A percentile compares a stretch with the other conserved stretches of the same genome.
Evolutionary conservation across 768 basidiomycete genomes (phyloP).

Genomic region (Trametes maxima): DNA sequence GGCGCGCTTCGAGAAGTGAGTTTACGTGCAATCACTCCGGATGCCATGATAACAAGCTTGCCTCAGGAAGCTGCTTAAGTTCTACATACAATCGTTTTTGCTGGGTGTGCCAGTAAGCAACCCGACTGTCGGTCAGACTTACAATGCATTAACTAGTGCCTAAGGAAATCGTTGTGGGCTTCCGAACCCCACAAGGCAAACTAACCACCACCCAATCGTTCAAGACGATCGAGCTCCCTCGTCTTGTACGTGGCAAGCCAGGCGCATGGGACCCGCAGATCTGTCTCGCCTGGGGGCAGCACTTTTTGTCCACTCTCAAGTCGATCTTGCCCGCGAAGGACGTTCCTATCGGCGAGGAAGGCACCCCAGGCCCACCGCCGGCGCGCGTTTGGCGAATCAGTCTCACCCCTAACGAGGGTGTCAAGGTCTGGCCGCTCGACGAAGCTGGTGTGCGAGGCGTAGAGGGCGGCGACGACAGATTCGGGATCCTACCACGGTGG

Average conservation of each 20-base stretch:
- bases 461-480: conserved; percentile 64
- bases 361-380: conserved; percentile 21
- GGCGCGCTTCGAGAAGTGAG: conserved; percentile 78
- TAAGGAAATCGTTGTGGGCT: conserved; percentile 86
- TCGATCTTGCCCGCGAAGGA: conserved; percentile 12
- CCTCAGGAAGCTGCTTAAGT: conserved; percentile 85
- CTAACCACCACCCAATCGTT: conserved; percentile 69
- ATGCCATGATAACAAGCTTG: conserved; percentile 1
- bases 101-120: conserved; percentile 82
- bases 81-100: conserved; percentile 90
- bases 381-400: conserved; percentile 67
- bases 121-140: too few relatives aligned
- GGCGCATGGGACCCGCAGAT: conserved; percentile 76
- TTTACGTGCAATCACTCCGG: background rate
- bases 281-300: conserved; percentile 75
- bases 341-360: conserved; percentile 30
- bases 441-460: conserved; percentile 57
- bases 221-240: conserved; percentile 78
- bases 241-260: conserved; percentile 72
- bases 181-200: conserved; percentile 77
- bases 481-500: conserved; percentile 80
- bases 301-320: conserved; percentile 58
- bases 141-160: background rate
- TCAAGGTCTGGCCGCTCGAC: conserved; percentile 53
- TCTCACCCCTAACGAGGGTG: conserved; percentile 62